A percentile compares a stretch with the other conserved stretches of the same genome.
phyloP scores from a whole-genome alignment of 2,329 filamentous ascomycete species.

The Alternaria angustiovoidea region DNA sequence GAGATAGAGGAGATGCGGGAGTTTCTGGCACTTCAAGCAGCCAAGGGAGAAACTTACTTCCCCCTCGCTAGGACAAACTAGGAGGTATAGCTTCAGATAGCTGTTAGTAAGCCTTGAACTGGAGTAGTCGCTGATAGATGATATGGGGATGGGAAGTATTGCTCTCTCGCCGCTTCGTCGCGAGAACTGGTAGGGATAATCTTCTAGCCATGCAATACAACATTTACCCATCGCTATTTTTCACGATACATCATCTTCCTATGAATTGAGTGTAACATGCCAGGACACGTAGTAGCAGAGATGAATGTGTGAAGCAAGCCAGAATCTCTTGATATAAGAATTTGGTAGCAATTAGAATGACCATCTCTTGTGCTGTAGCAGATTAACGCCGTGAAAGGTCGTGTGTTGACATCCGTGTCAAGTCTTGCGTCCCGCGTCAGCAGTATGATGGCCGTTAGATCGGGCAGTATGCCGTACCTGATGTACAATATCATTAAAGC shows the following conservation, averaged over 20 bases:
- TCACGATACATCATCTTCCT: background rate
- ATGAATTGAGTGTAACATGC: background rate
- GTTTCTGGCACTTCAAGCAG: background rate
- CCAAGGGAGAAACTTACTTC: background rate
- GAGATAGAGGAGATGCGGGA: background rate
- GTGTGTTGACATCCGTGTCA: background rate
- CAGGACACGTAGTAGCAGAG: background rate
- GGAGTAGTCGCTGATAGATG: background rate
- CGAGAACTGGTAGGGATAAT: background rate
- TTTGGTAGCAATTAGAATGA: background rate
- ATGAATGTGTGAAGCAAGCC: background rate
- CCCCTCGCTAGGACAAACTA: background rate
- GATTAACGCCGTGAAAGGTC: background rate
- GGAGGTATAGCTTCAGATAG: background rate
- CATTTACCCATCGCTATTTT: background rate
- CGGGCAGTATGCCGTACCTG: background rate
- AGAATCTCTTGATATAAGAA: background rate
- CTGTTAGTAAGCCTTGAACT: background rate
- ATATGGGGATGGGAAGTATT: background rate
- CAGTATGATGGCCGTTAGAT: background rate
- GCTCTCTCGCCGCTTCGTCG: background rate
- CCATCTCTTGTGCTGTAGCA: background rate
- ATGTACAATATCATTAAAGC: background rate
- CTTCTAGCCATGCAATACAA: background rate
- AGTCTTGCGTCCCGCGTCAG: background rate